phyloP scores from a whole-genome alignment of 1,284 basidiomycete genomes.

The Lentinus polychrous region DNA sequence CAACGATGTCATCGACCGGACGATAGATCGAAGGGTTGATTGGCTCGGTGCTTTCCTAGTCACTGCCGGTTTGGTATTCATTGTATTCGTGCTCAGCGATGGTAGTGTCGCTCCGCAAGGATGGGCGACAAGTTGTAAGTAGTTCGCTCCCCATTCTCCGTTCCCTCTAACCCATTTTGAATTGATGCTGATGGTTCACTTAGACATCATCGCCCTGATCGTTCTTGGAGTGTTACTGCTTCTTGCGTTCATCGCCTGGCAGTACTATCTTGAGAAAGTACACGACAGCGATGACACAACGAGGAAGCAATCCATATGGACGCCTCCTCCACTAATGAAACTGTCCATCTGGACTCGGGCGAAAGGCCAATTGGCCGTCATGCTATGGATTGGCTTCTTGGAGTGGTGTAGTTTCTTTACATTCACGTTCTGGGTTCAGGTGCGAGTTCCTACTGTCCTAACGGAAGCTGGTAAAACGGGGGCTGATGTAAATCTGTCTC shows the following conservation, averaged over 20 bases:
- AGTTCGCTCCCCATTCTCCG: neutral
- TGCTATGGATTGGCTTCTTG: constrained; percentile 63
- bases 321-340: constrained; percentile 65
- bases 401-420: constrained; percentile 60
- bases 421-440: constrained; percentile 53
- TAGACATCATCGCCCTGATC: constrained; percentile 57
- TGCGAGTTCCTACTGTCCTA: constrained; percentile 16
- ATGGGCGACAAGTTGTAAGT: constrained; percentile 68
- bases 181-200: too few species aligned
- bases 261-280: constrained; percentile 49
- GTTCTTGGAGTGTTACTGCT: constrained; percentile 57
- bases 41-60: constrained; percentile 78
- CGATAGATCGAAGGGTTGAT: constrained; percentile 61
- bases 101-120: constrained; percentile 56
- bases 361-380: constrained; percentile 55
- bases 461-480: constrained; percentile 4
- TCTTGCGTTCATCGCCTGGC: constrained; percentile 60
- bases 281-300: constrained; percentile 16
- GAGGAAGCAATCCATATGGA: constrained; percentile 22
- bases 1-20: constrained; percentile 32
- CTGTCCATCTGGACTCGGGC: constrained; percentile 61
- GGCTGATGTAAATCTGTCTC: too few species aligned
- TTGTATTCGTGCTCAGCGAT: constrained; percentile 42
- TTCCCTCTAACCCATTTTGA: neutral
- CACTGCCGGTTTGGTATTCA: constrained; percentile 68